These are phyloP conservation scores for Alternaria solani DNA, from an alignment of 2,329 filamentous ascomycete genomes.

Conservation along the genomic window DNA sequence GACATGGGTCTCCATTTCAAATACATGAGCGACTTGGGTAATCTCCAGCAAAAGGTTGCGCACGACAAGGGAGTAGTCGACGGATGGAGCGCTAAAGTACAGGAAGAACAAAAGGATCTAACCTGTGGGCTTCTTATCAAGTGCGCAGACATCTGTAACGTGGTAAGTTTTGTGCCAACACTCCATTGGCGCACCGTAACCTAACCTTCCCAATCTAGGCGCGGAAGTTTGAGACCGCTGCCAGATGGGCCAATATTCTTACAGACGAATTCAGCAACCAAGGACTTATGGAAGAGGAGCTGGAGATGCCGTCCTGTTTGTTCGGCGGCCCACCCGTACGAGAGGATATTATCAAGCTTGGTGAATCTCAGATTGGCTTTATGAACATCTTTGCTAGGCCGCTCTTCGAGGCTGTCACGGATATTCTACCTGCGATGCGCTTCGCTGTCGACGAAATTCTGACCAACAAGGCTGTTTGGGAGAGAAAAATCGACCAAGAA, in stretches of 20 bases:
- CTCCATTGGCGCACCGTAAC: not conserved
- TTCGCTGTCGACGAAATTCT: conserved; percentile 86
- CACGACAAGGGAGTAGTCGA: conserved; percentile 70
- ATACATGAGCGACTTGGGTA: conserved; percentile 90
- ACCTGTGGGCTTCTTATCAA: conserved; percentile 95
- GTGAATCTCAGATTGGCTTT: conserved; percentile 89
- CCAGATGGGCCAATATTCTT: conserved; percentile 91
- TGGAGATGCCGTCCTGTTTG: conserved; percentile 86
- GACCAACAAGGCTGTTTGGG: conserved; percentile 78
- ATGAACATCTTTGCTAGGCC: conserved; percentile 96
- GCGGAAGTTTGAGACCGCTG: conserved; percentile 80
- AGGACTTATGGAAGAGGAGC: conserved; percentile 86
- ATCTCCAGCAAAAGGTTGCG: conserved; percentile 78
- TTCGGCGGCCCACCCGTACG: conserved; percentile 80
- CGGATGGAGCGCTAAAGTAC: conserved; percentile 77
- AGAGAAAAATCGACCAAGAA: conserved; percentile 70
- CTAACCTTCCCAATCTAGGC: conserved; percentile 63
- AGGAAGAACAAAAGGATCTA: conserved; percentile 79
- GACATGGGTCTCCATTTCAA: conserved; percentile 98
- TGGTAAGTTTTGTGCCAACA: conserved; percentile 69
- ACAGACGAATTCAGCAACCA: conserved; percentile 95
- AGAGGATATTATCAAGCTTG: conserved; percentile 82
- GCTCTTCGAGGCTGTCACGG: conserved; percentile 85
- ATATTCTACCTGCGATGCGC: conserved; percentile 82
- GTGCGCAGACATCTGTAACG: conserved; percentile 98